Evolutionary conservation across 2,329 filamentous ascomycete species (phyloP).

Genomic region (Cladosporium sphaerospermum): DNA sequence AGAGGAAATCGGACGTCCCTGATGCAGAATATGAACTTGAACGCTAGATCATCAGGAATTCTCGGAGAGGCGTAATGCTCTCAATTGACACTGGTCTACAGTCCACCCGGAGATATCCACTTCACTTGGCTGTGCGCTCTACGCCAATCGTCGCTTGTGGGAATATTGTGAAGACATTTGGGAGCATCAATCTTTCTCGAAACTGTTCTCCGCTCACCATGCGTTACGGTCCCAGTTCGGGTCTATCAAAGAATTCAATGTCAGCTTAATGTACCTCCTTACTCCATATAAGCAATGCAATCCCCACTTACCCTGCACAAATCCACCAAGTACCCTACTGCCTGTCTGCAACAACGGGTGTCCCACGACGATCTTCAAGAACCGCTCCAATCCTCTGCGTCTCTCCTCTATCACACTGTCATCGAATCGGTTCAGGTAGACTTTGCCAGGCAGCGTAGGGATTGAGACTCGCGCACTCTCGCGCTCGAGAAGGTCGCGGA

Average conservation of each 20-base stretch:
- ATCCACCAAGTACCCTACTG: conserved; percentile 90
- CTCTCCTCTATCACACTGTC: conserved; percentile 67
- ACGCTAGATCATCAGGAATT: neutral
- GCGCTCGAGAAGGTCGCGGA: conserved; percentile 94
- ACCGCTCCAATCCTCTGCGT: conserved; percentile 1
- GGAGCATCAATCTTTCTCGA: conserved; percentile 15
- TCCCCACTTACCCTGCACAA: conserved; percentile 73
- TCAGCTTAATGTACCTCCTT: no score
- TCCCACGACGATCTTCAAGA: conserved; percentile 51
- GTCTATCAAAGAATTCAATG: conserved; percentile 43
- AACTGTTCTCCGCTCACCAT: conserved; percentile 48
- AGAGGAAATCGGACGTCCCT: no score
- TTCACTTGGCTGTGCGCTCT: neutral
- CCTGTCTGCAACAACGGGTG: conserved; percentile 95
- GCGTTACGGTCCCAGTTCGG: conserved; percentile 88
- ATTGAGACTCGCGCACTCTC: conserved; percentile 93
- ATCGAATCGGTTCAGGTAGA: conserved; percentile 95
- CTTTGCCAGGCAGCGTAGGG: conserved; percentile 90
- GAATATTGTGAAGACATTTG: neutral
- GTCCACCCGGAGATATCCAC: neutral
- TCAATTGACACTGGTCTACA: neutral
- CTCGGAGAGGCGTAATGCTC: neutral
- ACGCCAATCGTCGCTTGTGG: neutral
- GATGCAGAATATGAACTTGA: neutral
- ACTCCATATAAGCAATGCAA: no score